Base-by-base conservation (phyloP, 176 grass and related monocot genomes). In the Saccharum officinarum region DNA sequence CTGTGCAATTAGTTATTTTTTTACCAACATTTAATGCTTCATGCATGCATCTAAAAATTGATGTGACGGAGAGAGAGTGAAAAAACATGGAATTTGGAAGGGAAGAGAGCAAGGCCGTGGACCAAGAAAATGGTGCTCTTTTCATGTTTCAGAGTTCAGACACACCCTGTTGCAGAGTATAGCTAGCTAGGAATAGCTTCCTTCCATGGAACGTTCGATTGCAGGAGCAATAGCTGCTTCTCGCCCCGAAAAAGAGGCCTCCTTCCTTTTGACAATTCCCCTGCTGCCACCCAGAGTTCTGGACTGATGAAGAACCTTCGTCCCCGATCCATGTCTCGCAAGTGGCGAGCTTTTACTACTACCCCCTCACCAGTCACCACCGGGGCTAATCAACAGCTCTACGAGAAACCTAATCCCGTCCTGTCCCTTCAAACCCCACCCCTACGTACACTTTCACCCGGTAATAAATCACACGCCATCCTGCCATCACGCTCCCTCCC, bases 241-340 rank as follows among this genome's bases (percentile, higher is more conserved):
- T 66, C 17, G 17, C 34, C 16, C 28, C 28, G 23, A 5, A 52
- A 81, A 54, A n/a, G 45, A 23, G 18, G 8, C 12, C n/a, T 72
- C 25, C 10, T 78, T 46, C 20, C 57, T 57, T 79, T 28, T 22
- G 67, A 73, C 70, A 81, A 39, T 44, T n/a, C 46, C 55, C 69
- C 37, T 59, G 62, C 83, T 23, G 77, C 10, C 26, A 50, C 49
- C 4, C 45, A 63, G 87, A 69, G 78, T 63, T 69, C 40, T 79
- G 14, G 60, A 69, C 80, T 62, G 84, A 54, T 33, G 72, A 86
- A 87, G 89, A 87, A 80, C 89, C 80, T 87, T 90, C 84, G 26
- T 87, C 68, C 7, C 75, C 88, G 68, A 83, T 83, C 73, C 84
- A 90, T 86, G 84, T 46, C 80, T 22, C 31, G 41, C 78, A 83